Evolutionary conservation across 2,329 filamentous ascomycete species (phyloP).

Genomic region (Onygena corvina): DNA sequence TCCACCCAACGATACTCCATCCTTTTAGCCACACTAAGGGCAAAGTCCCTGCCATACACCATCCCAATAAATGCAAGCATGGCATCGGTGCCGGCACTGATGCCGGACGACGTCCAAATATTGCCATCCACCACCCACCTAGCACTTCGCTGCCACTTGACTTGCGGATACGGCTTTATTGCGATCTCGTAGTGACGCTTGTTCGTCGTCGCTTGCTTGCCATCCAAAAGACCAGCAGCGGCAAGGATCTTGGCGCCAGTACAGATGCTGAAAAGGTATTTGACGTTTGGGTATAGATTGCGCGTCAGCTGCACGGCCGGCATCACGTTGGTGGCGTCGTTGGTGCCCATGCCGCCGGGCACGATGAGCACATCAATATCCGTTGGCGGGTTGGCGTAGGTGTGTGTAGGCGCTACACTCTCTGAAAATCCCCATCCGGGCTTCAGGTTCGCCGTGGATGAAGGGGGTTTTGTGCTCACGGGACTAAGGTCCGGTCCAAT

Average conservation of each 20-base stretch:
- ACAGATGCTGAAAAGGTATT: slow-evolving; percentile 53
- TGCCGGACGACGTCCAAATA: slow-evolving; percentile 54
- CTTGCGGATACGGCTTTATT: slow-evolving; percentile 37
- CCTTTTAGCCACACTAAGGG: slow-evolving; percentile 37
- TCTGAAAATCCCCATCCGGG: slow-evolving; percentile 24
- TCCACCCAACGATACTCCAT: slow-evolving; percentile 49
- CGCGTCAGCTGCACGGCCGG: slow-evolving; percentile 38
- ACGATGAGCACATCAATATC: slow-evolving; percentile 53
- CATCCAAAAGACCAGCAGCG: slow-evolving; percentile 48
- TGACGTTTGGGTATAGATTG: slow-evolving; percentile 37
- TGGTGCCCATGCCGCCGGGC: slow-evolving; percentile 48
- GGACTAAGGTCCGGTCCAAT: slow-evolving; percentile 25
- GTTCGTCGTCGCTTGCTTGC: slow-evolving; percentile 53
- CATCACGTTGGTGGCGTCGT: slow-evolving; percentile 21
- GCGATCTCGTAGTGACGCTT: slow-evolving; percentile 46
- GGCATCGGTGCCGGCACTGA: slow-evolving; percentile 52
- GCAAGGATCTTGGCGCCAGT: slow-evolving; percentile 52
- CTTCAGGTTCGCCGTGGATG: slow-evolving; percentile 3
- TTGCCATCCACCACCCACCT: slow-evolving; percentile 56
- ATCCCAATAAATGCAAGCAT: slow-evolving; percentile 46
- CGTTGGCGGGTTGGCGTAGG: slow-evolving; percentile 40
- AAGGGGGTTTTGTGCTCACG: slow-evolving; percentile 21
- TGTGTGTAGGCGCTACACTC: slow-evolving; percentile 40
- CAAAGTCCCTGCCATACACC: slow-evolving; percentile 43
- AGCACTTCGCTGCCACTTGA: slow-evolving; percentile 50